Conservation (phyloP, 495 filamentous ascomycete species). For the Gamarada debralockiae region DNA sequence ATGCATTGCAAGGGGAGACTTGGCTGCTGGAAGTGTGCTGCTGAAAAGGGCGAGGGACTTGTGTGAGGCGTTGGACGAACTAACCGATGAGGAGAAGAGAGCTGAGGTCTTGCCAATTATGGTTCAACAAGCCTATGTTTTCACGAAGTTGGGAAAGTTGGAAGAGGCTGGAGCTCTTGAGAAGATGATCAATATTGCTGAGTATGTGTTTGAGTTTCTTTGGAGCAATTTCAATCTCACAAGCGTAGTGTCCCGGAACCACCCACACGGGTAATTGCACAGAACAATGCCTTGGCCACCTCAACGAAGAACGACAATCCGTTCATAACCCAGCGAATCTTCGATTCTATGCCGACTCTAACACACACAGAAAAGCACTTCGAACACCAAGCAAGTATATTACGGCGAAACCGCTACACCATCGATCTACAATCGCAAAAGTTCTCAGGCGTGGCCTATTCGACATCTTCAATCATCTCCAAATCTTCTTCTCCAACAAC, state of each 20-base stretch:
- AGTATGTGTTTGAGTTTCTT: slow-evolving; percentile 43
- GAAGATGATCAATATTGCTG: slow-evolving; percentile 56
- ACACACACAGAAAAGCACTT: slow-evolving; percentile 71
- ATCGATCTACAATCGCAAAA: slow-evolving; percentile 79
- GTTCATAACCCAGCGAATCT: slow-evolving; percentile 66
- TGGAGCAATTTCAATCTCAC: slow-evolving; percentile 7
- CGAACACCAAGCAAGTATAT: slow-evolving; percentile 64
- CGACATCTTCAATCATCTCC: slow-evolving; percentile 56
- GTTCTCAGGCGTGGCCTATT: slow-evolving; percentile 63
- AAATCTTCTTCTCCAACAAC: slow-evolving; percentile 49
- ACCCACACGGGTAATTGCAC: slow-evolving; percentile 72
- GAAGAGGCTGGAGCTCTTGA: slow-evolving; percentile 69
- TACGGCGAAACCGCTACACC: slow-evolving; percentile 65
- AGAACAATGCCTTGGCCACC: slow-evolving; percentile 69
- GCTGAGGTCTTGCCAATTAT: slow-evolving; percentile 81
- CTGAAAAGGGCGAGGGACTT: slow-evolving; percentile 84
- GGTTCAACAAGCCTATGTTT: slow-evolving; percentile 81
- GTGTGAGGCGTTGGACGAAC: slow-evolving; percentile 78
- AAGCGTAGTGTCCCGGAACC: slow-evolving; percentile 65
- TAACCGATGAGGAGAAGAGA: slow-evolving; percentile 77
- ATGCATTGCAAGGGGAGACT: slow-evolving; percentile 75
- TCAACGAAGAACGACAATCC: slow-evolving; percentile 63
- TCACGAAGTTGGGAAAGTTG: slow-evolving; percentile 65
- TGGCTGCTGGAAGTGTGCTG: slow-evolving; percentile 69
- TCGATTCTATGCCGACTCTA: slow-evolving; percentile 53